These are phyloP conservation scores for Candolleomyces efflorescens DNA, from an alignment of 768 basidiomycete genomes.

Conservation along the genomic window DNA sequence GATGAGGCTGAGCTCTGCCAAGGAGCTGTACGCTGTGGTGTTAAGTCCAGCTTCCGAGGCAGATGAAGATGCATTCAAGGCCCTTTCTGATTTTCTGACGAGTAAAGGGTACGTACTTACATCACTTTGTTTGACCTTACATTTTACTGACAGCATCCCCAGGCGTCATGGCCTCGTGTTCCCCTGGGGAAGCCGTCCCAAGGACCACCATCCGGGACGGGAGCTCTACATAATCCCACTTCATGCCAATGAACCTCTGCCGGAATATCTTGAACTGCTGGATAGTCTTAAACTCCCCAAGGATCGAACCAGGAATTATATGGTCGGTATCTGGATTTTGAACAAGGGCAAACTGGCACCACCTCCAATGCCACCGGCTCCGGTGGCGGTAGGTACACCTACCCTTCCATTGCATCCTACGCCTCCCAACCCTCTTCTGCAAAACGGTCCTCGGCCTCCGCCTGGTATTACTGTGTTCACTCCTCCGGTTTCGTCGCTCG, in stretches of 20 bases:
- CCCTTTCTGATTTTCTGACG: slow-evolving; percentile 62
- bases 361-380: slow-evolving; percentile 25
- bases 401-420: slow-evolving; percentile 7
- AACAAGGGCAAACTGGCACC: slow-evolving; percentile 73
- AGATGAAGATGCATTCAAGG: slow-evolving; percentile 49
- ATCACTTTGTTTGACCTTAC: background rate
- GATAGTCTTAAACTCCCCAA: slow-evolving; percentile 72
- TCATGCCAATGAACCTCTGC: slow-evolving; percentile 57
- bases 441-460: slow-evolving; percentile 16
- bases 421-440: slow-evolving; percentile 16
- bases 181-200: slow-evolving; percentile 76
- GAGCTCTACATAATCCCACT: slow-evolving; percentile 87
- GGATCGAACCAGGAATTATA: slow-evolving; percentile 54
- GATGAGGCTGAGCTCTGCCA: slow-evolving; percentile 68
- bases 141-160: slow-evolving; percentile 10
- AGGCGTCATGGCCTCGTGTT: slow-evolving; percentile 86
- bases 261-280: slow-evolving; percentile 81
- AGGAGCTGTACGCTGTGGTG: slow-evolving; percentile 76
- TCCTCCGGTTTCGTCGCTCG: background rate
- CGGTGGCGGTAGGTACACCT: background rate
- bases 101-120: slow-evolving; percentile 53
- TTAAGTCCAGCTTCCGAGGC: slow-evolving; percentile 51
- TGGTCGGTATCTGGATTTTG: slow-evolving; percentile 84
- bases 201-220: slow-evolving; percentile 72
- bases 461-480: slow-evolving; percentile 8